Conservation (phyloP, 2,329 filamentous ascomycete genomes). For the Helotiales sp. region DNA sequence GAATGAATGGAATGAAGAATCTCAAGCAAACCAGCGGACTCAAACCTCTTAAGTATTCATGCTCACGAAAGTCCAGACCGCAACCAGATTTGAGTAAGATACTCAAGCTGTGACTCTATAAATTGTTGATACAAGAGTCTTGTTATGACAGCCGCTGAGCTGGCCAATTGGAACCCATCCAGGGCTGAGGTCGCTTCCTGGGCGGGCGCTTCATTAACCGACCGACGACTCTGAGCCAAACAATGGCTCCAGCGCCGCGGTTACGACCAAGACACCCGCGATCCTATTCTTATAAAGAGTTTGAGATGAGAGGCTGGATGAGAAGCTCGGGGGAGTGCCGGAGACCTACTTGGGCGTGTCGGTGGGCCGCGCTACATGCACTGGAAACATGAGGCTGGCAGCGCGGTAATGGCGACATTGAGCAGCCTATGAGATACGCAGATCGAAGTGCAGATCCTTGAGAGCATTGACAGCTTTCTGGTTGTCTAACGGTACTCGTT, state of each 20-base stretch:
- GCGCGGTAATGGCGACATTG: conserved; percentile 21
- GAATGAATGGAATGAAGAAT: conserved; percentile 32
- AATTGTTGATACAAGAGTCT: conserved; percentile 41
- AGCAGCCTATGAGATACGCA: conserved; percentile 19
- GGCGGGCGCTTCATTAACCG: conserved; percentile 38
- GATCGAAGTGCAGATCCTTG: conserved; percentile 11
- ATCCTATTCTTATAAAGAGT: conserved; percentile 29
- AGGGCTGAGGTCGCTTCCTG: conserved; percentile 21
- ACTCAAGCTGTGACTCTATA: conserved; percentile 39
- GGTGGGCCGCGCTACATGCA: conserved; percentile 27
- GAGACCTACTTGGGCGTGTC: conserved; percentile 33
- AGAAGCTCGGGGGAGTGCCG: conserved; percentile 13
- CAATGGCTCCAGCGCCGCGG: conserved; percentile 29
- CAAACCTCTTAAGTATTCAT: conserved; percentile 40
- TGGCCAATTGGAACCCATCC: conserved; percentile 39
- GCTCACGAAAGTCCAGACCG: conserved; percentile 20
- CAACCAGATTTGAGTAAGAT: conserved; percentile 19
- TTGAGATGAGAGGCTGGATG: conserved; percentile 25
- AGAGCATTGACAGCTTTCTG: conserved; percentile 25
- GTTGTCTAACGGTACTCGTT: conserved; percentile 9
- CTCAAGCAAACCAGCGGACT: conserved; percentile 36
- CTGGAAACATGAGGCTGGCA: conserved; percentile 32
- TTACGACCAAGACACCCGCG: conserved; percentile 34
- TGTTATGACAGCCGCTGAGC: conserved; percentile 41
- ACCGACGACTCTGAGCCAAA: conserved; percentile 31